Evolutionary conservation across 2,329 filamentous ascomycete genomes (phyloP), one percentile per base, ranked within the genome.

Genomic region (Exserohilum rostratum): DNA sequence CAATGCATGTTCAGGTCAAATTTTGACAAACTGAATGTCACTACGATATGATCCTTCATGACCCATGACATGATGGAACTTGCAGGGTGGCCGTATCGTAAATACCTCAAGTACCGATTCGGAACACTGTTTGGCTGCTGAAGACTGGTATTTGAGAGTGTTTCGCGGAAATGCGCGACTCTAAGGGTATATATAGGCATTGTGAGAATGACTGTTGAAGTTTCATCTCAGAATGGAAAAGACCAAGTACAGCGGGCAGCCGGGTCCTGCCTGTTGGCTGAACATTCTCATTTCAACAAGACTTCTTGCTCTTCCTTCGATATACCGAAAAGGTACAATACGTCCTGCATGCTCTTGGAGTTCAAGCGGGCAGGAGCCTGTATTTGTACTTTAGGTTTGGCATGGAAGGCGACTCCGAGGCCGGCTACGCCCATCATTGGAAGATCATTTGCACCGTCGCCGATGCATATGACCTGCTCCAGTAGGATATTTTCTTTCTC

Each of bases 401-500:
- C 91, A 69, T 93, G 90, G 82, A 91, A 93, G 2, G 90, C 90
- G 3, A 95, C 87, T 17, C 90, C 91, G 33, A 93, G 76, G 0
- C 89, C 90, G 0, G 90, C 90, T 43, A 84, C 83, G 7, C 81
- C 82, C 81, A 95, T 86, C 90, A 95, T 95, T 53, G 88, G 79
- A 61, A 95, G 74, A 70, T 95, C 90, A 68, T 95, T 95, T 33
- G 90, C 90, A 6, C 90, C 91, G 72, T 95, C 90, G 4, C 90
- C 90, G 0, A 93, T 85, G 2, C 89, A 90, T 22, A 95, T 78
- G 27, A 87, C 84, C 74, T 91, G 87, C 22, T 85, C 82, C 7
- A 89, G 74, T 3, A 83, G 75, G 44, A 93, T 83, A 1, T 82
- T 81, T 68, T 93, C 88, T 68, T 86, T 84, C 46, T 77, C 75